phyloP scores from a whole-genome alignment of 108 stramenopile species.

The Nitzschia inconspicua region DNA sequence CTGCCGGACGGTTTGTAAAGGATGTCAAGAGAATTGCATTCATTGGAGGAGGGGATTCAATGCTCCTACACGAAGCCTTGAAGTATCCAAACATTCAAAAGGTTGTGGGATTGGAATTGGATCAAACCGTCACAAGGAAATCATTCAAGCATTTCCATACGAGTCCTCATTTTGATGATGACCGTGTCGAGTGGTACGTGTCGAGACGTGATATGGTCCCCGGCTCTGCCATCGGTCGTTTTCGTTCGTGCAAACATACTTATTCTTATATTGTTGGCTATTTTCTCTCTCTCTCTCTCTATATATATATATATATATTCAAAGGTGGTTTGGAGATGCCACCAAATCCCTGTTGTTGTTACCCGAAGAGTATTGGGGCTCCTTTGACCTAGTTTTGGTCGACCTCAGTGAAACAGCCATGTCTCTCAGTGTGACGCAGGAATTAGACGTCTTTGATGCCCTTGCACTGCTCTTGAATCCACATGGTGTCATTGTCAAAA shows the following conservation, averaged over 20 bases:
- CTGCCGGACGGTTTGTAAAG: conserved; percentile 51
- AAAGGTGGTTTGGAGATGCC: conserved; percentile 87
- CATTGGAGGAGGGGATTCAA: conserved; percentile 87
- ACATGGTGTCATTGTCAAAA: conserved; percentile 61
- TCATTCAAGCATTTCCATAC: conserved; percentile 74
- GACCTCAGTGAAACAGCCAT: conserved; percentile 64
- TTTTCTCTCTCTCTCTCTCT: not conserved
- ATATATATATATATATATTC: not conserved
- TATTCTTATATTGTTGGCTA: no score
- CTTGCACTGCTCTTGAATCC: conserved; percentile 55
- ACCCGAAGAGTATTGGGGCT: conserved; percentile 80
- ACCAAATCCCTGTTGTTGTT: conserved; percentile 72
- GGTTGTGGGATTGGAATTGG: conserved; percentile 82
- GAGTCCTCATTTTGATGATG: conserved; percentile 81
- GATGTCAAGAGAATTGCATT: conserved; percentile 56
- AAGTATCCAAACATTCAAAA: conserved; percentile 78
- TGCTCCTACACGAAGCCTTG: conserved; percentile 77
- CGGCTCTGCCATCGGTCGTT: no score
- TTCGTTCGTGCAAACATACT: no score
- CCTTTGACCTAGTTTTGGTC: conserved; percentile 86
- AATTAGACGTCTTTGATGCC: conserved; percentile 56
- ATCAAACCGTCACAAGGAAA: conserved; percentile 76
- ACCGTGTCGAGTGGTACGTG: conserved; percentile 81
- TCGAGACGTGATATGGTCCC: no score
- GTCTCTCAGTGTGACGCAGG: conserved; percentile 47